These are phyloP conservation scores for Serendipita sp. DNA, from an alignment of 1,284 basidiomycete species.

Conservation along the genomic window DNA sequence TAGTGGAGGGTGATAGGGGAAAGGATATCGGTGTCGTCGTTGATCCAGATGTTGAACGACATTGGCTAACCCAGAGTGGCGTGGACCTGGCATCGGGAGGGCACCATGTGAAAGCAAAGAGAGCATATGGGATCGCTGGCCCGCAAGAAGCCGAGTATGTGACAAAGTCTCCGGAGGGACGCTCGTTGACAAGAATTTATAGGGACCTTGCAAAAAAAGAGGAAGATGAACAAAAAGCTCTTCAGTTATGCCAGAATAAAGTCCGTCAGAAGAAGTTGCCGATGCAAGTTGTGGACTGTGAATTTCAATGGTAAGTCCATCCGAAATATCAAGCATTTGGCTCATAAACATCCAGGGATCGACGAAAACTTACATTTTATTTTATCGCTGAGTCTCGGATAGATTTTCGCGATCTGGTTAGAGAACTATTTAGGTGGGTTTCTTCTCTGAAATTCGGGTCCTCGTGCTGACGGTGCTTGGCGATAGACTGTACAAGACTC, in stretches of 20 bases:
- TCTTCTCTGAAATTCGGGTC: slow-evolving; percentile 9
- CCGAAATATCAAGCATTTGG: neutral
- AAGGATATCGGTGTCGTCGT: slow-evolving; percentile 85
- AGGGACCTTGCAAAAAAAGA: slow-evolving; percentile 67
- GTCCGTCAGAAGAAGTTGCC: slow-evolving; percentile 85
- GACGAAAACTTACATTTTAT: slow-evolving; percentile 95
- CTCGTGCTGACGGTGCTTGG: slow-evolving; percentile 5
- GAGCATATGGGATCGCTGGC: slow-evolving; percentile 88
- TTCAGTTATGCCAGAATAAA: slow-evolving; percentile 82
- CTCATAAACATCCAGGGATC: slow-evolving; percentile 48
- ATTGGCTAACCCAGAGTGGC: slow-evolving; percentile 42
- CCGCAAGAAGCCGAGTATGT: slow-evolving; percentile 72
- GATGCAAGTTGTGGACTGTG: slow-evolving; percentile 96
- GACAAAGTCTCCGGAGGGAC: slow-evolving; percentile 13
- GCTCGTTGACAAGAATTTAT: slow-evolving; percentile 8
- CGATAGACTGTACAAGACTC: slow-evolving; percentile 55
- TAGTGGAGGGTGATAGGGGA: slow-evolving; percentile 93
- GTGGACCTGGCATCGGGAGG: slow-evolving; percentile 25
- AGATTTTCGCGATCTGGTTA: slow-evolving; percentile 91
- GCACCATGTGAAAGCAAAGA: slow-evolving; percentile 92
- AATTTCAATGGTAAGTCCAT: slow-evolving; percentile 79
- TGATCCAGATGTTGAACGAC: slow-evolving; percentile 31
- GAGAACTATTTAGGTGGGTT: slow-evolving; percentile 72
- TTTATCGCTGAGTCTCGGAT: slow-evolving; percentile 92
- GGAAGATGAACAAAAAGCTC: slow-evolving; percentile 83